phyloP scores from a whole-genome alignment of 352 stramenopile genomes.

The Pythium brachiatum region DNA sequence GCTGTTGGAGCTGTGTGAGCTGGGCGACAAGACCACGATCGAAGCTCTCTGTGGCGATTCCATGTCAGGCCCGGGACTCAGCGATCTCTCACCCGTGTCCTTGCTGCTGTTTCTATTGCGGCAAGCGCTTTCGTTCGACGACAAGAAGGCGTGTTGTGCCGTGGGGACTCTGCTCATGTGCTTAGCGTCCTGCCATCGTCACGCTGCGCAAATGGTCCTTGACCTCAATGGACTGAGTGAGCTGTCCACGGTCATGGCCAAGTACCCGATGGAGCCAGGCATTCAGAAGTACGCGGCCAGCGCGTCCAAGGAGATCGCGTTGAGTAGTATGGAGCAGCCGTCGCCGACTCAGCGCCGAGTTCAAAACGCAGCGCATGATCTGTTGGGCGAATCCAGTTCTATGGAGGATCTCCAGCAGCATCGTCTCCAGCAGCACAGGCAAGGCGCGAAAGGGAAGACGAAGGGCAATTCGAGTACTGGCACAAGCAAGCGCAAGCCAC shows the following conservation, averaged over 20 bases:
- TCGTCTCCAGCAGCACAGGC: constrained; percentile 7
- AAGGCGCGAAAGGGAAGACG: background rate
- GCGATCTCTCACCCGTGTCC: constrained; percentile 58
- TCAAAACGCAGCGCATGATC: background rate
- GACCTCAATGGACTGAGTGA: constrained; percentile 60
- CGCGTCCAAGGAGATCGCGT: constrained; percentile 58
- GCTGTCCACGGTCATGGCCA: constrained; percentile 73
- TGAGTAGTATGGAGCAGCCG: constrained; percentile 41
- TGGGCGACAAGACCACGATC: constrained; percentile 55
- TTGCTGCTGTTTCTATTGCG: constrained; percentile 69
- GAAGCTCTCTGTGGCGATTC: constrained; percentile 46
- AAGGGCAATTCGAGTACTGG: constrained; percentile 32
- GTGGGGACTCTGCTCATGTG: constrained; percentile 74
- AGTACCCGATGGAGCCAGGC: constrained; percentile 59
- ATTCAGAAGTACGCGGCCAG: constrained; percentile 65
- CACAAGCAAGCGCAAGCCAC: constrained; percentile 16
- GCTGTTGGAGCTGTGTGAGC: constrained; percentile 67
- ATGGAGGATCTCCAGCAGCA: constrained; percentile 27
- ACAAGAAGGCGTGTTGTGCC: constrained; percentile 80
- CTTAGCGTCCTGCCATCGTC: constrained; percentile 51
- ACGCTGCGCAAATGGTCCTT: constrained; percentile 49
- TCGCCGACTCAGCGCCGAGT: background rate
- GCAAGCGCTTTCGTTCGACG: constrained; percentile 67
- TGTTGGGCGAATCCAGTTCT: constrained; percentile 6
- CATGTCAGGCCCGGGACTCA: constrained; percentile 20